These are phyloP conservation scores for Gynostemma pentaphyllum DNA, from an alignment of 306 rosid genomes.

Conservation along the genomic window DNA sequence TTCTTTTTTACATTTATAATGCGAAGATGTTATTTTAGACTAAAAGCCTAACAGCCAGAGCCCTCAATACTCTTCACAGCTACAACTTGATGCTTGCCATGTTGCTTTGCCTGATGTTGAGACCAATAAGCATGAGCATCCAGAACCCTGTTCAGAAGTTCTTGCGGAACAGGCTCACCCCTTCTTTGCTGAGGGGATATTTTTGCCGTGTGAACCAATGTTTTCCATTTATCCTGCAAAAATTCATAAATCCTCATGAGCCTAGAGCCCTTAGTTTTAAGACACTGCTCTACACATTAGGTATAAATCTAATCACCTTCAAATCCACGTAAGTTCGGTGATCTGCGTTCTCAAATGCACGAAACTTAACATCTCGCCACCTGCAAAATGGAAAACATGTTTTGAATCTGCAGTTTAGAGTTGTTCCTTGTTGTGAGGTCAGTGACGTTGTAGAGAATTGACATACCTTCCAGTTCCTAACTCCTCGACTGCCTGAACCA, in stretches of 20 bases:
- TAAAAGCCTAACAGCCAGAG: constrained; percentile 18
- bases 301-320: constrained; percentile 42
- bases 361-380: constrained; percentile 96
- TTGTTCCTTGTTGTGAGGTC: neutral
- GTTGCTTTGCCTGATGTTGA: constrained; percentile 62
- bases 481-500: constrained; percentile 86
- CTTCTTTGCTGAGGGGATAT: constrained; percentile 89
- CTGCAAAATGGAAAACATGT: constrained; percentile 25
- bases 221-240: constrained; percentile 90
- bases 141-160: constrained; percentile 72
- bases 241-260: neutral
- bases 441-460: neutral
- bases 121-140: constrained; percentile 82
- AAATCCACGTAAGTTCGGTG: constrained; percentile 93
- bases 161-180: constrained; percentile 91
- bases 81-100: constrained; percentile 38
- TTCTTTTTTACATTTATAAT: constrained; percentile 38
- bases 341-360: constrained; percentile 77
- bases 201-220: constrained; percentile 84
- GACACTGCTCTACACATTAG: neutral
- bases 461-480: constrained; percentile 93
- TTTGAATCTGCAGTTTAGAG: constrained; percentile 9
- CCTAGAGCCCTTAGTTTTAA: neutral
- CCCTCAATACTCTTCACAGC: constrained; percentile 36
- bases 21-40: constrained; percentile 22